Base-by-base conservation (phyloP, 2,329 filamentous ascomycete species). In the Knufia petricola region DNA sequence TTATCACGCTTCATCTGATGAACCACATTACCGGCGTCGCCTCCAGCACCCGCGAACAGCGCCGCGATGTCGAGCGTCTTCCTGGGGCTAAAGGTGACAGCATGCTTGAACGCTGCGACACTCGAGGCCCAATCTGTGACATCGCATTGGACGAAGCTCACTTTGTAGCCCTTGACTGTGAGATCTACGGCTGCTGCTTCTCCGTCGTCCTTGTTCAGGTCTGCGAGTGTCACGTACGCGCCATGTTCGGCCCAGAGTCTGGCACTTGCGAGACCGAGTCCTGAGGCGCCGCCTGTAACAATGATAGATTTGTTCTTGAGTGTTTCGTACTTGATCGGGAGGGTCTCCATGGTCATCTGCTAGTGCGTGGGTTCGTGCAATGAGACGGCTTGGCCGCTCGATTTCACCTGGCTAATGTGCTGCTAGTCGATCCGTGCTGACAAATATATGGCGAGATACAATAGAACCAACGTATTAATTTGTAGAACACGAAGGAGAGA, bases 91-190 rank as follows among this genome's bases (percentile, higher is more conserved):
- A 77, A 64, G 46, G 67, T 66, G 31, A 70, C 66, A 2, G 79
- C 79, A 46, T 72, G 64, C 38, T 76, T 75, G 69, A 85, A 86
- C 47, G 85, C 69, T 23, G 71, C 66, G 39, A 79, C 75, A 59
- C 85, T 81, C 4, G 75, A 77, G 37, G 77, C 66, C 79, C 80
- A 85, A 53, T 74, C 69, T 1, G 77, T 78, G 8, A 85, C 81
- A 64, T 85, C 76, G 67, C 78, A 82, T 56, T 74, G 69, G 45
- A 79, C 65, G 30, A 41, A 48, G 17, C 37, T 53, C 12, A 49
- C 51, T 9, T 53, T 42, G 37, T 43, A 28, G 24, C 46, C 49
- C 32, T 46, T 32, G 1, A 32, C 41, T 9, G n/a, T 38, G n/a
- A 53, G 41, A 10, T 19, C 20, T 2, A 15, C n/a, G 15, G 19